These are phyloP conservation scores for Hortiboletus campestris DNA, from an alignment of 768 basidiomycete species.

Conservation along the genomic window DNA sequence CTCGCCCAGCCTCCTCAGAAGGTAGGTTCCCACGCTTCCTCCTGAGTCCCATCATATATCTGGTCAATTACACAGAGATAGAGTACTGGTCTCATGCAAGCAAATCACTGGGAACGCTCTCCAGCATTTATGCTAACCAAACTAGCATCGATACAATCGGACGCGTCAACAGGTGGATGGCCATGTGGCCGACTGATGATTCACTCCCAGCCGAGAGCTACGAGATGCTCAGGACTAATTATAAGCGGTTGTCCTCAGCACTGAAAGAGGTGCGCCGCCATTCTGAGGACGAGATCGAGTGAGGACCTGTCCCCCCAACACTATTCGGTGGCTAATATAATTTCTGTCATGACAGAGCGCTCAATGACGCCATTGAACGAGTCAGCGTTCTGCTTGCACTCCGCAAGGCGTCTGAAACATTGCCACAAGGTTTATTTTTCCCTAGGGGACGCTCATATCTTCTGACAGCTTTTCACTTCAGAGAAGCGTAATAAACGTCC, in stretches of 20 bases:
- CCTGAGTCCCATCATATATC: slow-evolving; percentile 9
- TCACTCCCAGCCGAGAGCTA: slow-evolving; percentile 64
- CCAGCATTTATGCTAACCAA: slow-evolving; percentile 50
- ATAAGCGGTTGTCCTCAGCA: slow-evolving; percentile 59
- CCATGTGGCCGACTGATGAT: slow-evolving; percentile 72
- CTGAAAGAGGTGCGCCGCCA: slow-evolving; percentile 59
- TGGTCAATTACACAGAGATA: slow-evolving; percentile 49
- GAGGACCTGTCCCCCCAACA: slow-evolving; percentile 22
- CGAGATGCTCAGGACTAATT: slow-evolving; percentile 58
- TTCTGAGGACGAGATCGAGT: slow-evolving; percentile 67
- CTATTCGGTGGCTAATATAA: slow-evolving; percentile 7
- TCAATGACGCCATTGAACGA: slow-evolving; percentile 69
- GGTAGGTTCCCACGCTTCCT: slow-evolving; percentile 45
- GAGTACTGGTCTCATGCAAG: slow-evolving; percentile 75
- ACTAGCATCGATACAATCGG: slow-evolving; percentile 57
- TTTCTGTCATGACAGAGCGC: slow-evolving; percentile 45
- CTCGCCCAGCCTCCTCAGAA: slow-evolving; percentile 74
- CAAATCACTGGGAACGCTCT: slow-evolving; percentile 53
- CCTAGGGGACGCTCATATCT: not conserved
- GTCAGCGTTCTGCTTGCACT: slow-evolving; percentile 69
- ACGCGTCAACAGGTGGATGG: slow-evolving; percentile 70
- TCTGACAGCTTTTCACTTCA: slow-evolving; percentile 17
- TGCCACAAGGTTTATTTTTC: slow-evolving; percentile 49
- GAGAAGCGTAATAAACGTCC: slow-evolving; percentile 82
- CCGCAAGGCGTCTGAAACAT: slow-evolving; percentile 64